Percentiles rank a stretch among this genome's conserved stretches.
phyloP scores from a whole-genome alignment of 169 alveolate species.

The Cryptosporidium canis region DNA sequence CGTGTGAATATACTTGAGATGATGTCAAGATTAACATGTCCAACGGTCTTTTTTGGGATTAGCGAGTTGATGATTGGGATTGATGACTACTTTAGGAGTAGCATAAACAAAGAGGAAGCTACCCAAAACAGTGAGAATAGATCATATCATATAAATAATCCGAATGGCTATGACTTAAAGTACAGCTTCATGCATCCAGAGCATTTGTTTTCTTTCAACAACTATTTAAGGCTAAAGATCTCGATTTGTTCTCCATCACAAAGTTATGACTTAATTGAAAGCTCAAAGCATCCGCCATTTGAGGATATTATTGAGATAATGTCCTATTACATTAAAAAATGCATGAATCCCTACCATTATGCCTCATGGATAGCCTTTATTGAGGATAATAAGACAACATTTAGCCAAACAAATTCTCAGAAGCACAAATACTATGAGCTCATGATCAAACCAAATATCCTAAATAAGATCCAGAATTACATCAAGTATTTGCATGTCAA shows the following conservation, averaged over 20 bases:
- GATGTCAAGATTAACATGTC: slow-evolving; percentile 8
- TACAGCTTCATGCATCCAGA: slow-evolving; percentile 67
- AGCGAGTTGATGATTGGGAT: not conserved
- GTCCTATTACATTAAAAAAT: slow-evolving; percentile 47
- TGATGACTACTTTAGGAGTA: not conserved
- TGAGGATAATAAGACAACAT: not conserved
- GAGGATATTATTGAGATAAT: slow-evolving; percentile 43
- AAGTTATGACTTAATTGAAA: not conserved
- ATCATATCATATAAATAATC: not conserved
- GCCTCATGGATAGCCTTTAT: slow-evolving; percentile 34
- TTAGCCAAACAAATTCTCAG: not conserved
- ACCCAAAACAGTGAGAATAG: not conserved
- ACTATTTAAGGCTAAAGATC: not conserved
- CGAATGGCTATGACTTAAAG: slow-evolving; percentile 7
- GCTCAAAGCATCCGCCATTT: not conserved
- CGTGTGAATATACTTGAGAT: not conserved
- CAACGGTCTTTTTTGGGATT: slow-evolving; percentile 8
- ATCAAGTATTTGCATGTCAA: not conserved
- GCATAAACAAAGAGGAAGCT: not conserved
- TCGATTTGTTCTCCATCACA: not conserved
- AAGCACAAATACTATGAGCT: not conserved
- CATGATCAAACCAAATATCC: slow-evolving; percentile 24
- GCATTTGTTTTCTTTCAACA: slow-evolving; percentile 19
- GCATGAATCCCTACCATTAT: slow-evolving; percentile 56
- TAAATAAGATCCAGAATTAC: slow-evolving; percentile 1